Conservation (phyloP, 495 filamentous ascomycete genomes). For the Aspergillus steynii region DNA sequence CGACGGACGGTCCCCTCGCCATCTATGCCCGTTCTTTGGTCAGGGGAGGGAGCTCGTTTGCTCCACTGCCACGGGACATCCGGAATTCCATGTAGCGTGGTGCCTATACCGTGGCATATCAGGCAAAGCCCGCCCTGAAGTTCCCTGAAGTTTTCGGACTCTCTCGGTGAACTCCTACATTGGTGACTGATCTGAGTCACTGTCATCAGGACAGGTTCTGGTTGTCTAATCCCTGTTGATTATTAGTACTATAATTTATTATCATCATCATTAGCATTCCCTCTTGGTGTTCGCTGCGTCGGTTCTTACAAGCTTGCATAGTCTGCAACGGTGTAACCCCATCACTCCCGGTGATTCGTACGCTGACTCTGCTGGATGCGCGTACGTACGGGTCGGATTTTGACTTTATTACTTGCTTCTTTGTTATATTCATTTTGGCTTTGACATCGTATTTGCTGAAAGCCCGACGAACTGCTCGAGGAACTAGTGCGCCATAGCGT, state of each 20-base stretch:
- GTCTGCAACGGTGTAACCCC: not conserved
- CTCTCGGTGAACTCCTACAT: not conserved
- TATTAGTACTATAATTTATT: not conserved
- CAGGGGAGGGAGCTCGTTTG: not conserved
- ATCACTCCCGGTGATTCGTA: not conserved
- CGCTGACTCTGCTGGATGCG: not conserved
- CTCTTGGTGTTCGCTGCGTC: not conserved
- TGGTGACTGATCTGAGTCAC: not conserved
- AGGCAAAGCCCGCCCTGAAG: not conserved
- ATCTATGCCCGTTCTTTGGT: not conserved
- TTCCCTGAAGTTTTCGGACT: too few species aligned
- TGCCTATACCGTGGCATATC: not conserved
- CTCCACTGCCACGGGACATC: not conserved
- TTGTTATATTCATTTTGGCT: not conserved
- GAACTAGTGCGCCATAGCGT: not conserved
- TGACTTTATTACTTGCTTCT: not conserved
- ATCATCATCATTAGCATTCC: too few species aligned
- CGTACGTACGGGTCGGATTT: not conserved
- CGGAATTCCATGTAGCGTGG: not conserved
- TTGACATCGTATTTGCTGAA: not conserved
- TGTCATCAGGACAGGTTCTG: not conserved
- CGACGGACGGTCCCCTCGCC: not conserved
- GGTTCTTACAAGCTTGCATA: too few species aligned
- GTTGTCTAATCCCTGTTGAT: not conserved
- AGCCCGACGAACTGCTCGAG: not conserved